These are phyloP conservation scores for Paecilomyces niveus DNA, from an alignment of 2,329 filamentous ascomycete genomes.

Conservation along the genomic window DNA sequence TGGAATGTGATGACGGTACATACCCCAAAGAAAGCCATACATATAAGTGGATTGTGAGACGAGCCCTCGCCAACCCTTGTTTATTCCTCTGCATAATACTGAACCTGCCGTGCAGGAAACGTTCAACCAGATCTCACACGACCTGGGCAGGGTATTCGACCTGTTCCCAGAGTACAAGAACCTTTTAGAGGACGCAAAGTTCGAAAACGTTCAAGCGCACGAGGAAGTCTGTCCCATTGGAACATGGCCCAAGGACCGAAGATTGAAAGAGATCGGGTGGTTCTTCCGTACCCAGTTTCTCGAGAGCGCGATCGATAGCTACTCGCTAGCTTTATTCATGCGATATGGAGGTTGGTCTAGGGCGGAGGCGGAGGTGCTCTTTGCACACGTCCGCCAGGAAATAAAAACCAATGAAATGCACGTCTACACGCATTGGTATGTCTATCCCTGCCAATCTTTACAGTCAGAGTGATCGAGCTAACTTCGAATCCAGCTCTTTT, in stretches of 20 bases:
- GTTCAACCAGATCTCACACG: conserved; percentile 32
- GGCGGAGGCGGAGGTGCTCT: conserved; percentile 13
- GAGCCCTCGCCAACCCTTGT: background rate
- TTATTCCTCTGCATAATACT: background rate
- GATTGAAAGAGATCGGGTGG: conserved; percentile 18
- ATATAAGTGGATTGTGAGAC: conserved; percentile 7
- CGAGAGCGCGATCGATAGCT: conserved; percentile 18
- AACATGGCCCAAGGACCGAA: conserved; percentile 21
- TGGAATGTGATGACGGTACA: conserved; percentile 20
- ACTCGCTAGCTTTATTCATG: conserved; percentile 19
- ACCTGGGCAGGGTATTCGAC: conserved; percentile 12
- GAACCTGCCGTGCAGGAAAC: conserved; percentile 5
- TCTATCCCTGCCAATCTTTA: background rate
- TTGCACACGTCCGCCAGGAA: conserved; percentile 15
- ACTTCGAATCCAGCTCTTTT: conserved; percentile 4
- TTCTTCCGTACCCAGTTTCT: conserved; percentile 19
- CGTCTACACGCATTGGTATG: conserved; percentile 19
- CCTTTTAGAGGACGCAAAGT: conserved; percentile 16
- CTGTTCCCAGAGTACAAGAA: conserved; percentile 6
- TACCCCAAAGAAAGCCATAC: conserved; percentile 9
- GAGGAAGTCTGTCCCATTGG: conserved; percentile 19
- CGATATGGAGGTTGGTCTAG: conserved; percentile 16
- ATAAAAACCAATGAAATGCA: conserved; percentile 21
- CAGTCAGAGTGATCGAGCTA: background rate
- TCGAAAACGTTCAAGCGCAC: conserved; percentile 15